These are phyloP conservation scores for Eragrostis curvula DNA, from an alignment of 176 grass and related monocot genomes.

Conservation along the genomic window DNA sequence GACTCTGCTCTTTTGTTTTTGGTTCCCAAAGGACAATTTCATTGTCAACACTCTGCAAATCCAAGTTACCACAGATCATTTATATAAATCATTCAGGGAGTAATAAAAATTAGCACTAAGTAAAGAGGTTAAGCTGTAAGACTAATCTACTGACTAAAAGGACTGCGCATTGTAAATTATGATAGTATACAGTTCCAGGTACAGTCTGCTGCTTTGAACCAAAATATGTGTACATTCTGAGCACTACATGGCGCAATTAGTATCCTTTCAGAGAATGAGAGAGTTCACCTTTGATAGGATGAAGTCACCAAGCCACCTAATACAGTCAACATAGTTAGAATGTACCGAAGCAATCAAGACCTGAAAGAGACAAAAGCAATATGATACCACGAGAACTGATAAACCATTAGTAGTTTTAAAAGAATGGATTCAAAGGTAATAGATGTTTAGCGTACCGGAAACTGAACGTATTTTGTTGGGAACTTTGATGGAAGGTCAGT, in stretches of 20 bases:
- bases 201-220: not conserved
- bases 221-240: slow-evolving; percentile 2
- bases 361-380: slow-evolving; percentile 41
- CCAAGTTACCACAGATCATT: slow-evolving; percentile 39
- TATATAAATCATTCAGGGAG: slow-evolving; percentile 15
- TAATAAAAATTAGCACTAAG: not conserved
- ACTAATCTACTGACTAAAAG: slow-evolving; percentile 16
- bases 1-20: slow-evolving; percentile 85
- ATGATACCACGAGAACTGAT: slow-evolving; percentile 8
- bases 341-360: slow-evolving; percentile 78
- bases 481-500: slow-evolving; percentile 94
- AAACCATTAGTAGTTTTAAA: slow-evolving; percentile 7
- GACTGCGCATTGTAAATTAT: not conserved
- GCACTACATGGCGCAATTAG: not conserved
- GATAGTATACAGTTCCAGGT: slow-evolving; percentile 6
- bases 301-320: slow-evolving; percentile 97
- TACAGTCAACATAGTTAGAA: slow-evolving; percentile 95
- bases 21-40: slow-evolving; percentile 96
- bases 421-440: slow-evolving; percentile 12
- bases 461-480: slow-evolving; percentile 97
- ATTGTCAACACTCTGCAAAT: slow-evolving; percentile 92
- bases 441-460: slow-evolving; percentile 62
- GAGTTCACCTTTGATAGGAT: slow-evolving; percentile 84
- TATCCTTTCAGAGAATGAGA: slow-evolving; percentile 25
- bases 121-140: not conserved